Evolutionary conservation across 176 grass and related monocot genomes (phyloP).

Genomic region (Luzula sylvatica): DNA sequence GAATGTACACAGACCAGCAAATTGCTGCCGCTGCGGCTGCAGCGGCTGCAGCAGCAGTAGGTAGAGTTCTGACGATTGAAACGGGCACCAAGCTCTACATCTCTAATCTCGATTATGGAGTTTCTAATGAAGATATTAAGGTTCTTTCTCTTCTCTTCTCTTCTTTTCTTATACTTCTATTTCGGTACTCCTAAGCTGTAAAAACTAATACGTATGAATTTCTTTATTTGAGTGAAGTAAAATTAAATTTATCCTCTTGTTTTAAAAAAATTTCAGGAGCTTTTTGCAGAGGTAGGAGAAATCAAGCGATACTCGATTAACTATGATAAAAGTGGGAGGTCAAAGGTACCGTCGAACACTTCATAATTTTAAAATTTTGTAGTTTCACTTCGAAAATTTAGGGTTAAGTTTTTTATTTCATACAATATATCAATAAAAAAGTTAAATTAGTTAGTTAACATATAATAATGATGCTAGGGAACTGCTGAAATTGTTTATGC

Average conservation of each 20-base stretch:
- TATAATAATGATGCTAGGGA: conserved; percentile 35
- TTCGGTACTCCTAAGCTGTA: not conserved
- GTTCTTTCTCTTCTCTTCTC: not conserved
- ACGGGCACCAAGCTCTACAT: conserved; percentile 52
- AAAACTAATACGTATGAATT: no score
- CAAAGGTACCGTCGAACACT: conserved; percentile 43
- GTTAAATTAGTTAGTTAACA: no score
- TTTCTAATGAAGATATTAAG: conserved; percentile 72
- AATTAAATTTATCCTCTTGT: not conserved
- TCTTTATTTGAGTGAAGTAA: no score
- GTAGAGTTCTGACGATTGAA: conserved; percentile 16
- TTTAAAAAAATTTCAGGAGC: conserved; percentile 35
- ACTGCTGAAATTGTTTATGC: conserved; percentile 81
- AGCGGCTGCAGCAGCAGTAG: conserved; percentile 2
- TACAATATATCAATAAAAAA: no score
- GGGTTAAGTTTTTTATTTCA: no score
- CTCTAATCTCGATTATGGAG: conserved; percentile 59
- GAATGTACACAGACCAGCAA: conserved; percentile 18
- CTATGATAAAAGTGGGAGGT: conserved; percentile 66
- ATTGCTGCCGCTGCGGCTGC: conserved; percentile 11
- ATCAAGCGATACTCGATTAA: conserved; percentile 81
- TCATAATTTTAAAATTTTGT: conserved; percentile 13
- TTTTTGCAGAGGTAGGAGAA: conserved; percentile 72
- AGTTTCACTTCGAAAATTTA: no score
- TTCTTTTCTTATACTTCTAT: not conserved